Evolutionary conservation across 371 early-diverging fungal species (phyloP).

Genomic region (Parasitella parasitica): DNA sequence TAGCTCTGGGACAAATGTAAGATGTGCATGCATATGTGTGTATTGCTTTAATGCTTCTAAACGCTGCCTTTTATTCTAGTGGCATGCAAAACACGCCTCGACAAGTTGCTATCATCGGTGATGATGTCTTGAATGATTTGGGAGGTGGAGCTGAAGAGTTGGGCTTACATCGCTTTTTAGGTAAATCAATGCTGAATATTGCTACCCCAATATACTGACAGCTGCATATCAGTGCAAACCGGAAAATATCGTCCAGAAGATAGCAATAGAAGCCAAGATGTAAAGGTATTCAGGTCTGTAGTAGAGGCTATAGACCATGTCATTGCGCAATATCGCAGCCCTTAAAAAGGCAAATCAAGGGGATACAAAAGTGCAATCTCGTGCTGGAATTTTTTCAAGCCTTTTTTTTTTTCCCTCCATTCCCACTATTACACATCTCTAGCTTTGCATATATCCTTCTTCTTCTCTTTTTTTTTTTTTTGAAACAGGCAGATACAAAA

Average conservation of each 20-base stretch:
- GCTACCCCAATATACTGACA: not conserved
- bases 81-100: slow-evolving; percentile 34
- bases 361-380: not conserved
- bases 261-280: slow-evolving; percentile 34
- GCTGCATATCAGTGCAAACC: slow-evolving; percentile 57
- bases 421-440: not conserved
- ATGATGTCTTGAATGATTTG: slow-evolving; percentile 79
- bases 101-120: slow-evolving; percentile 81
- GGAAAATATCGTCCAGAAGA: slow-evolving; percentile 82
- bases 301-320: slow-evolving; percentile 45
- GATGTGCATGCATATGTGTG: too few relatives aligned
- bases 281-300: slow-evolving; percentile 38
- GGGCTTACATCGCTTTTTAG: slow-evolving; percentile 70
- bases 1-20: slow-evolving; percentile 75
- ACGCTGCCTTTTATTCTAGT: not conserved
- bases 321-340: slow-evolving; percentile 20
- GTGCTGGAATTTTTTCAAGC: not conserved
- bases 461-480: not conserved
- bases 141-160: slow-evolving; percentile 73
- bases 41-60: too few relatives aligned
- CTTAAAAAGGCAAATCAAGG: not conserved
- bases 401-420: not conserved
- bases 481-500: too few relatives aligned
- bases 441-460: too few relatives aligned
- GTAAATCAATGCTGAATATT: slow-evolving; percentile 20